Conservation (phyloP, 192 early-diverging fungal genomes). For the Nowakowskiella sp. region DNA sequence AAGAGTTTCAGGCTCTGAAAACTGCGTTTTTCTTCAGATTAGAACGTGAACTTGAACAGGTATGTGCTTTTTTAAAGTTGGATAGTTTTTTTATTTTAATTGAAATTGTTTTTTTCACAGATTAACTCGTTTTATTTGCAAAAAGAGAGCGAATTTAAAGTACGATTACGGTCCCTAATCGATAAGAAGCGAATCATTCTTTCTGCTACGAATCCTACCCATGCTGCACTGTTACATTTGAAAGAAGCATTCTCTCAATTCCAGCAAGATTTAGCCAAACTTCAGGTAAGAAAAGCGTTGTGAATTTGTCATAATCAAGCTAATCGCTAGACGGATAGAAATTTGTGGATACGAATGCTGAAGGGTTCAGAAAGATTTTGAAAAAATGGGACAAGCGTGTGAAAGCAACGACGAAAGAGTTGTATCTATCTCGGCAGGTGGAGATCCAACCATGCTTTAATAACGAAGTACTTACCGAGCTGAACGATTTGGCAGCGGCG, state of each 20-base stretch:
- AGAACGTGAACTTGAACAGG: slow-evolving; percentile 96
- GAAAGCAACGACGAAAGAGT: slow-evolving; percentile 94
- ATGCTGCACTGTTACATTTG: slow-evolving; percentile 60
- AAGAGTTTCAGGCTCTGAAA: slow-evolving; percentile 72
- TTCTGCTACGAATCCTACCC: slow-evolving; percentile 18
- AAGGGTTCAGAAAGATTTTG: slow-evolving; percentile 96
- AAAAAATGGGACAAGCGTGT: slow-evolving; percentile 99
- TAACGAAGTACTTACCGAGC: slow-evolving; percentile 78
- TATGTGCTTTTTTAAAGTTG: slow-evolving; percentile 18
- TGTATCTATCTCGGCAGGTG: slow-evolving; percentile 93
- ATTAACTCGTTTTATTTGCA: slow-evolving; percentile 95
- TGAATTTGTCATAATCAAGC: neutral
- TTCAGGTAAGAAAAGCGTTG: slow-evolving; percentile 58
- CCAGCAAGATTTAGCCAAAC: slow-evolving; percentile 87
- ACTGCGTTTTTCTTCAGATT: slow-evolving; percentile 96
- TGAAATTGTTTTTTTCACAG: slow-evolving; percentile 29
- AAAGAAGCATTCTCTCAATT: slow-evolving; percentile 87
- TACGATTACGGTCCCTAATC: slow-evolving; percentile 66
- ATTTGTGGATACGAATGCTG: slow-evolving; percentile 94
- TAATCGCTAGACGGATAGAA: slow-evolving; percentile 42
- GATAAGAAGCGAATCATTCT: slow-evolving; percentile 33
- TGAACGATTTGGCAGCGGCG: slow-evolving; percentile 73
- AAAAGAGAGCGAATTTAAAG: slow-evolving; percentile 90
- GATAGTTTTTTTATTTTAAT: neutral
- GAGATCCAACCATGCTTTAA: slow-evolving; percentile 98